Base-by-base conservation (phyloP, 108 stramenopile genomes). In the Phaeodactylum tricornutum region DNA sequence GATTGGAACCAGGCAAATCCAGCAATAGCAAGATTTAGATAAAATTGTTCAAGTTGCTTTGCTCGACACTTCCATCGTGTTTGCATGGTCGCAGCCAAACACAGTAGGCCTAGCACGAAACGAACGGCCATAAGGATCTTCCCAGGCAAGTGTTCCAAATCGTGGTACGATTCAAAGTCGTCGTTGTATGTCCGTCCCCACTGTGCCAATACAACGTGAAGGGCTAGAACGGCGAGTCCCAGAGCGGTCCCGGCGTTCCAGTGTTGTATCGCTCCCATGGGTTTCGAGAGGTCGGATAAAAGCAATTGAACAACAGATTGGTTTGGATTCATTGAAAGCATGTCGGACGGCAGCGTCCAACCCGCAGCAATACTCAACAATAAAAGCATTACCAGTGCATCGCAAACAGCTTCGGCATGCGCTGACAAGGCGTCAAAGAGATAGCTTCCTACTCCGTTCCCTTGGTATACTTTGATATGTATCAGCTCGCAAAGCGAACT, bases 121-220 rank as follows among this genome's bases (percentile, higher is more conserved):
- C 88, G 76, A 26, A 81, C 52, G 1, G 67, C 33, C 81, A 91
- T 84, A 14, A 91, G 53, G 0, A 77, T 64, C 47, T 67, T 67
- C 9, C 88, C 88, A 17, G 88, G 88, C 26, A 73, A 62, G 58
- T 91, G 83, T 49, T 84, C 84, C 31, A 86, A 55, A 28, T 75
- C 74, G 55, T 91, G 88, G 52, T 86, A 86, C 17, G 77, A 74
- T 53, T 91, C 84, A 67, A 91, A 91, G 20, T 91, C 88, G 41
- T 91, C 88, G 53, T 86, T 73, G 54, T 77, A 84, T 12, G 66
- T 84, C 7, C 88, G 55, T 25, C 84, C 81, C 84, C 81, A 84
- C 50, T 91, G 88, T 0, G 82, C 82, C 28, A 91, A 48, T 14
- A 64, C 54, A 4, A 69, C 53, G 66, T 91, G 88, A 0, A 48